These are phyloP conservation scores for Rhizomucor pusillus DNA, from an alignment of 371 early-diverging fungal species.

Conservation along the genomic window DNA sequence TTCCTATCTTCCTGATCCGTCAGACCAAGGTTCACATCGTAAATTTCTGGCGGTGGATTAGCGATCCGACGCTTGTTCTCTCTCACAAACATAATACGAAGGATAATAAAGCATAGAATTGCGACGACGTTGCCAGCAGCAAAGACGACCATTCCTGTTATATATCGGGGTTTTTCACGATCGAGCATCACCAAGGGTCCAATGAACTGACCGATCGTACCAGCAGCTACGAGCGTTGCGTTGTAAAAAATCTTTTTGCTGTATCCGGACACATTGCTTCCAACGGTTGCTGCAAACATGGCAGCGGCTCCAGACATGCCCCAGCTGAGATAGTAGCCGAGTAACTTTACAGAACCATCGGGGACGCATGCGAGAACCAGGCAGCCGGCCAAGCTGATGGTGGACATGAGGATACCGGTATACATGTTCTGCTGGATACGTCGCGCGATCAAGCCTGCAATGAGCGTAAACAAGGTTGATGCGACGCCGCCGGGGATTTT, in stretches of 20 bases:
- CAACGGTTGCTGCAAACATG: conserved; percentile 23
- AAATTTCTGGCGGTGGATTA: conserved; percentile 6
- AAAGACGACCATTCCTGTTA: conserved; percentile 25
- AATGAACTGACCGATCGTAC: conserved; percentile 30
- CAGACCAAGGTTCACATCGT: too few species aligned
- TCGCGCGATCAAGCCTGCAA: conserved; percentile 16
- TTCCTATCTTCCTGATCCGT: too few species aligned
- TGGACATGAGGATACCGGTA: conserved; percentile 15
- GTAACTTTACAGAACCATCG: conserved; percentile 17
- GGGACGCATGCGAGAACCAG: conserved; percentile 27
- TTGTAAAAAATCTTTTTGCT: conserved; percentile 36
- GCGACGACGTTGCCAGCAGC: conserved; percentile 25
- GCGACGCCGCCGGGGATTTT: conserved; percentile 26
- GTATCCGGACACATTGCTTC: conserved; percentile 32
- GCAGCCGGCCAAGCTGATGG: conserved; percentile 20
- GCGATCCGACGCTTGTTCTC: conserved; percentile 12
- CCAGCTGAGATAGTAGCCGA: conserved; percentile 31
- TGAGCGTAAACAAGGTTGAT: conserved; percentile 14
- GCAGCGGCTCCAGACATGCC: conserved; percentile 23
- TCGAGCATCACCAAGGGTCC: conserved; percentile 32
- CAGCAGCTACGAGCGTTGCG: conserved; percentile 23
- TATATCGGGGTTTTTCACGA: conserved; percentile 13
- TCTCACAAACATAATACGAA: conserved; percentile 18
- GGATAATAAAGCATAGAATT: conserved; percentile 17
- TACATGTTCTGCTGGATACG: conserved; percentile 17